phyloP scores from a whole-genome alignment of 2,329 filamentous ascomycete genomes.

The Coccinonectria pachysandricola region DNA sequence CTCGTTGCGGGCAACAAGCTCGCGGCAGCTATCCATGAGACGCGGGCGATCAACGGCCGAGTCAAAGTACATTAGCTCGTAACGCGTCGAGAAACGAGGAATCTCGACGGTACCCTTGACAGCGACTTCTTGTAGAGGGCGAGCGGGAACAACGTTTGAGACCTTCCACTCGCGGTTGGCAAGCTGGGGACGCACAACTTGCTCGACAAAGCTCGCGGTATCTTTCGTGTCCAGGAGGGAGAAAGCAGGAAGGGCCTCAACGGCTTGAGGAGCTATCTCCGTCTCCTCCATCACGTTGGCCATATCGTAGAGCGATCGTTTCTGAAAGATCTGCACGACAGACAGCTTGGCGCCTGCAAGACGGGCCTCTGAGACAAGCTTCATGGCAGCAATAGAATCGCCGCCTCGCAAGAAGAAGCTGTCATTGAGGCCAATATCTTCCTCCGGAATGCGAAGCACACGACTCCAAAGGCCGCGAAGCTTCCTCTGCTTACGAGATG shows the following conservation, averaged over 20 bases:
- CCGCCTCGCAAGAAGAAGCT: slow-evolving; percentile 52
- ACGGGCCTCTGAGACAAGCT: slow-evolving; percentile 45
- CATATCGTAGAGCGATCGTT: slow-evolving; percentile 39
- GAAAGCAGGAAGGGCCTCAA: slow-evolving; percentile 34
- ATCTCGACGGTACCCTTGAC: slow-evolving; percentile 45
- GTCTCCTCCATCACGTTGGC: slow-evolving; percentile 36
- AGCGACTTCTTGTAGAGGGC: slow-evolving; percentile 49
- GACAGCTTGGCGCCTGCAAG: slow-evolving; percentile 37
- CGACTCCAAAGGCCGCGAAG: slow-evolving; percentile 39
- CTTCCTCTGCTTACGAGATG: slow-evolving; percentile 31
- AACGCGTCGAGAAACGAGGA: slow-evolving; percentile 52
- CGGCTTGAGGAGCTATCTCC: slow-evolving; percentile 6
- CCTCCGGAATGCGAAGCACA: slow-evolving; percentile 32
- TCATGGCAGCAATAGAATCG: slow-evolving; percentile 52
- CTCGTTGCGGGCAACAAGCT: slow-evolving; percentile 50
- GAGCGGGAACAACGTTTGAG: slow-evolving; percentile 45
- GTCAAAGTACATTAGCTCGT: slow-evolving; percentile 54
- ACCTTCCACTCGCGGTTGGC: slow-evolving; percentile 40
- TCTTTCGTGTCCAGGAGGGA: slow-evolving; percentile 35
- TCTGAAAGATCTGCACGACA: slow-evolving; percentile 46
- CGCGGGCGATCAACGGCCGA: slow-evolving; percentile 35
- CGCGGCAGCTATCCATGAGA: slow-evolving; percentile 38
- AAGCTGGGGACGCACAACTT: slow-evolving; percentile 40
- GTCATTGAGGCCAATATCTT: slow-evolving; percentile 41
- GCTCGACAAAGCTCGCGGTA: slow-evolving; percentile 32